Percentiles rank a stretch among this genome's conserved stretches.
Evolutionary conservation across 345 rosid species (phyloP).

Genomic region (Carallia brachiata): DNA sequence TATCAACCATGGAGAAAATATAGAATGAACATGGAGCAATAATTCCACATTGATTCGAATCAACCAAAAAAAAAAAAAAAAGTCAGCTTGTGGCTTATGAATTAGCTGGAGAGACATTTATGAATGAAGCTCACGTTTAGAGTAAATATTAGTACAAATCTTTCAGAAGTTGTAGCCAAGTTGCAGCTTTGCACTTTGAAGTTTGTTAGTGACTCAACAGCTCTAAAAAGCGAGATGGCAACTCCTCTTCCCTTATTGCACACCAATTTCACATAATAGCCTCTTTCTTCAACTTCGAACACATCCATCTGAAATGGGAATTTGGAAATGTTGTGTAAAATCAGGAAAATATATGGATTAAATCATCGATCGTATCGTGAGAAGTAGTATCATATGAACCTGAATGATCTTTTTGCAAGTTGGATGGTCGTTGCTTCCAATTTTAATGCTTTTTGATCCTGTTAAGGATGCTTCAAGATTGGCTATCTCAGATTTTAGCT

Average conservation of each 20-base stretch:
- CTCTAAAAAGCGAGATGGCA: conserved; percentile 61
- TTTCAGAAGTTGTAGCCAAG: conserved; percentile 50
- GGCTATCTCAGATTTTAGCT: conserved; percentile 63
- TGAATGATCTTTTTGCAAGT: conserved; percentile 47
- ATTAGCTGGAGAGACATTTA: too few relatives aligned
- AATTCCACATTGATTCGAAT: too few relatives aligned
- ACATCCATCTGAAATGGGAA: conserved; percentile 49
- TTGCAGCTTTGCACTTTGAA: conserved; percentile 70
- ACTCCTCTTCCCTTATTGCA: conserved; percentile 60
- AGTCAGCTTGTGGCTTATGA: too few relatives aligned
- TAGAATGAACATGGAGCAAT: too few relatives aligned
- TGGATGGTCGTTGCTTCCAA: conserved; percentile 24
- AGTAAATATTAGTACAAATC: conserved; percentile 54
- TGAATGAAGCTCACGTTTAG: conserved; percentile 42
- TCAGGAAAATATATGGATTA: not conserved
- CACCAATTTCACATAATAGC: conserved; percentile 56
- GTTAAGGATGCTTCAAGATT: conserved; percentile 57
- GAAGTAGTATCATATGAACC: conserved; percentile 30
- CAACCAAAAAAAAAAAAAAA: not conserved
- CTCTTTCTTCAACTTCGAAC: conserved; percentile 73
- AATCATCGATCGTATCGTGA: not conserved
- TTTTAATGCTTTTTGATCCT: conserved; percentile 28
- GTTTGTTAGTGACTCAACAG: conserved; percentile 66
- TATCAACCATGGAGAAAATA: too few relatives aligned
- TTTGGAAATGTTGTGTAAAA: too few relatives aligned